Conservation (phyloP, 306 rosid genomes). For the Pterocarpus macrocarpus region DNA sequence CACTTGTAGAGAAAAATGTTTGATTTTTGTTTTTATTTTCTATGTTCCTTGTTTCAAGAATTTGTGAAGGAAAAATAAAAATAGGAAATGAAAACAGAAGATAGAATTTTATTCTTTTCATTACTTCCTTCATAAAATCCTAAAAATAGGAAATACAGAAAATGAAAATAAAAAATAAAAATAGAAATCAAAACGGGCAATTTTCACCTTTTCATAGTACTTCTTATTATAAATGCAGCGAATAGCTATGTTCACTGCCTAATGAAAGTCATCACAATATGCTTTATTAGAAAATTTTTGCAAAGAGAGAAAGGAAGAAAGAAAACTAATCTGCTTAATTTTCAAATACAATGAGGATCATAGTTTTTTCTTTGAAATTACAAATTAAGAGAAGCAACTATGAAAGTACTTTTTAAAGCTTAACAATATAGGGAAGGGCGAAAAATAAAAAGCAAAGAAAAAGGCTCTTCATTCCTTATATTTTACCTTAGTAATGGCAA, state of each 20-base stretch:
- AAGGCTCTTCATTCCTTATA: neutral
- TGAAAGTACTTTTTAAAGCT: neutral
- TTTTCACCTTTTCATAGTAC: constrained; percentile 81
- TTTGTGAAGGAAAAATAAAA: too few relatives aligned
- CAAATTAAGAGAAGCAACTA: neutral
- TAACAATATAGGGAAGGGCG: neutral
- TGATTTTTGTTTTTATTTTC: too few relatives aligned
- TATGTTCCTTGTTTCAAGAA: too few relatives aligned
- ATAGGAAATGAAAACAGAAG: too few relatives aligned
- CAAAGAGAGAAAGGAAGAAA: neutral
- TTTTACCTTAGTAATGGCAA: constrained; percentile 79
- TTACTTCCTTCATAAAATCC: too few relatives aligned
- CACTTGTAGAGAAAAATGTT: too few relatives aligned
- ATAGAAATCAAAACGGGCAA: neutral
- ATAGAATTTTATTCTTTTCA: too few relatives aligned
- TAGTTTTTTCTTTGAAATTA: neutral
- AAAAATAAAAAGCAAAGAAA: neutral
- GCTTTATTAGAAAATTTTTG: constrained; percentile 68
- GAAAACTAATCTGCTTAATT: neutral
- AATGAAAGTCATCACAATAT: constrained; percentile 54
- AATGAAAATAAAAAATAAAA: too few relatives aligned
- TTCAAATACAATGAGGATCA: neutral
- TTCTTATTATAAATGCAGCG: constrained; percentile 73
- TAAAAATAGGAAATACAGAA: too few relatives aligned
- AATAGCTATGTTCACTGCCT: constrained; percentile 60